A percentile compares a stretch with the other conserved stretches of the same genome.
These are phyloP conservation scores for Lathyrus oleraceus DNA, from an alignment of 306 rosid genomes.

Conservation along the genomic window DNA sequence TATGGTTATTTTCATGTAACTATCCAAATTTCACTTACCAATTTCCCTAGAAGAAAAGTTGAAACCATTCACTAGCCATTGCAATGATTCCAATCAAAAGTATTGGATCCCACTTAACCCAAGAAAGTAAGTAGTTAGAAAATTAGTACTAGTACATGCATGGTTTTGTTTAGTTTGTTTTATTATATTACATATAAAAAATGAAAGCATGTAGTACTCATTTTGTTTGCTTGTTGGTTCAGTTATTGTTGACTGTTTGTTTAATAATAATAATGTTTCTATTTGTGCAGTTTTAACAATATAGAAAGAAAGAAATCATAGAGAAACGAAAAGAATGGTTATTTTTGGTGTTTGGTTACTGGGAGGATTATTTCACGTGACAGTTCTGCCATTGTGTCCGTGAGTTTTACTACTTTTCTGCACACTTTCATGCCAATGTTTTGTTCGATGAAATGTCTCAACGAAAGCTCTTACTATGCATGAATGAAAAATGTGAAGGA, in stretches of 20 bases:
- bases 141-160: background rate
- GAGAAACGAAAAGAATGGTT: conserved; percentile 44
- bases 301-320: conserved; percentile 39
- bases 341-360: conserved; percentile 19
- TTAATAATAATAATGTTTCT: conserved; percentile 3
- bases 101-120: conserved; percentile 40
- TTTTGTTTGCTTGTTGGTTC: conserved; percentile 33
- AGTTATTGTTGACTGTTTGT: conserved; percentile 31
- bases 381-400: conserved; percentile 41
- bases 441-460: conserved; percentile 3
- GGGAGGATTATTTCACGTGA: conserved; percentile 44
- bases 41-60: background rate
- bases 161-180: background rate
- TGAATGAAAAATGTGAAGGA: background rate
- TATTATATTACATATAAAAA: background rate
- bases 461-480: background rate
- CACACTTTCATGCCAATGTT: background rate
- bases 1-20: conserved; percentile 7
- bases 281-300: conserved; percentile 35
- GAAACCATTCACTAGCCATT: background rate
- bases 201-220: background rate
- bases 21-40: conserved; percentile 21
- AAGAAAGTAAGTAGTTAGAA: conserved; percentile 34
- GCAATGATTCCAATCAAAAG: conserved; percentile 25
- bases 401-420: conserved; percentile 26